Base-by-base conservation (phyloP, 23 red algal species). In the Pyropia haitanensis region DNA sequence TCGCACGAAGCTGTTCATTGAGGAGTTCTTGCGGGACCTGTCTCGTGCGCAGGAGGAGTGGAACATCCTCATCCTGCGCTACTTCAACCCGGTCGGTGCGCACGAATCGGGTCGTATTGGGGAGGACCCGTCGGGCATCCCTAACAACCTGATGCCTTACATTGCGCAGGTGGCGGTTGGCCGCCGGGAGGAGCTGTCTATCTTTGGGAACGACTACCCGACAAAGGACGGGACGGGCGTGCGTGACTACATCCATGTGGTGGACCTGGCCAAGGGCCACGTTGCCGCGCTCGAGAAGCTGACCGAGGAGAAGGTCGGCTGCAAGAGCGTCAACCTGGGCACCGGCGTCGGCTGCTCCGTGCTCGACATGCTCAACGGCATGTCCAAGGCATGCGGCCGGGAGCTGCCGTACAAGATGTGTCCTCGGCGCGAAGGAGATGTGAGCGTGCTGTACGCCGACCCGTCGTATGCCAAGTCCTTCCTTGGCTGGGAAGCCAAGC, bases 71-170 rank as follows among this genome's bases (percentile, higher is more conserved):
- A 90, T 98, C 56, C 76, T 98, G 52, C 85, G 94, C n/a, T 98
- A 98, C 55, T 98, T 98, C 71, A 98, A 98, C 62, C 94, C 94
- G n/a, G 88, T 88, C 61, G 94, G 94, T 22, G 94, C 94, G 14
- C 94, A 98, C 53, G 32, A 58, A 14, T 80, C 72, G 15, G 94
- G 94, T 15, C 49, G 62, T 15, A 98, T 98, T 46, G 94, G 94
- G 9, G 94, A 98, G 71, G 94, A 98, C 70, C 94, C 94, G 2
- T 65, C 61, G 18, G 94, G 94, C 22, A 91, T 98, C 48, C 94
- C 94, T 3, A 98, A 98, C 49, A 98, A 98, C 65, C 82, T 98
- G 13, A 98, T 98, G 94, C 94, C 94, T 16, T 98, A 82, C 83
- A 88, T 98, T 61, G 85, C 94, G 27, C 94, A 98, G 82, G 94